These are phyloP conservation scores for Globisporangium canariense DNA, from an alignment of 352 stramenopile genomes.

Conservation along the genomic window DNA sequence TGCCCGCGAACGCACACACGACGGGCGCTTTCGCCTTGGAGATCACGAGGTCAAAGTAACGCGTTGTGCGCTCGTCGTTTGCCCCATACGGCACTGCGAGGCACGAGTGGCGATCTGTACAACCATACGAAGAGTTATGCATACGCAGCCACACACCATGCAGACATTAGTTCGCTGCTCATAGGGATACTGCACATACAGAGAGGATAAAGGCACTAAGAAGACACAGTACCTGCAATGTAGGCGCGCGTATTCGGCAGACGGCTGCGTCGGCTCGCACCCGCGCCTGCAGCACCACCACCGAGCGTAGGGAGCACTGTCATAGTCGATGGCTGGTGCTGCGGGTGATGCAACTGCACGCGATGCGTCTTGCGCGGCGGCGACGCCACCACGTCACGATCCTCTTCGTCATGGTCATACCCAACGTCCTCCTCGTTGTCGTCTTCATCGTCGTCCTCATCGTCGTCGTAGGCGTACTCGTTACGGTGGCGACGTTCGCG, in stretches of 20 bases:
- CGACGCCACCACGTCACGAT: neutral
- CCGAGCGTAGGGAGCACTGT: neutral
- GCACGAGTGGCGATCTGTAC: constrained; percentile 33
- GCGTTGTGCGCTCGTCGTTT: constrained; percentile 39
- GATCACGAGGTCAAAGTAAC: constrained; percentile 65
- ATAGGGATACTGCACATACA: neutral
- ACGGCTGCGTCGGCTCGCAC: neutral
- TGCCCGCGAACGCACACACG: constrained; percentile 48
- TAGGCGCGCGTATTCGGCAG: neutral
- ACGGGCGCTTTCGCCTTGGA: constrained; percentile 60
- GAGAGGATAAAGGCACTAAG: neutral
- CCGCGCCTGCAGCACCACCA: neutral
- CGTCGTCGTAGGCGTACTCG: neutral
- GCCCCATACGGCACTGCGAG: constrained; percentile 55
- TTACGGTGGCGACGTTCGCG: neutral
- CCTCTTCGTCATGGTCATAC: neutral
- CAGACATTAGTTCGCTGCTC: neutral
- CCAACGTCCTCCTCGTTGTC: neutral
- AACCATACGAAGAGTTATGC: neutral
- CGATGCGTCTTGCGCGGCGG: constrained; percentile 8
- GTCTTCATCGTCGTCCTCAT: neutral
- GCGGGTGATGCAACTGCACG: neutral
- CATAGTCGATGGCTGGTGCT: neutral
- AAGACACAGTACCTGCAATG: neutral
- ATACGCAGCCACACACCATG: neutral